These are phyloP conservation scores for Exserohilum rostratum DNA, from an alignment of 2,329 filamentous ascomycete species.

Conservation along the genomic window DNA sequence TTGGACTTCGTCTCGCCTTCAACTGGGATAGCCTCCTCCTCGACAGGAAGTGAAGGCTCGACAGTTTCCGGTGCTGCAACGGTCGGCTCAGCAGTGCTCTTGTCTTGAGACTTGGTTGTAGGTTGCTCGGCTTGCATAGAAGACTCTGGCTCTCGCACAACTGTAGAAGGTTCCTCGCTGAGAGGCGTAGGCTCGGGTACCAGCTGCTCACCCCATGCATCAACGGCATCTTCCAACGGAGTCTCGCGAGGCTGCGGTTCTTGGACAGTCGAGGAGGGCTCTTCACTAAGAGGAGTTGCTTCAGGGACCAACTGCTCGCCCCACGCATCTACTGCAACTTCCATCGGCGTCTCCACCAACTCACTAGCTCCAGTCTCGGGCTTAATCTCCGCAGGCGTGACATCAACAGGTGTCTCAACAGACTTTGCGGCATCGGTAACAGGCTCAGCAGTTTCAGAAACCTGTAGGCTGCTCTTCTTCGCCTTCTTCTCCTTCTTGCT, in stretches of 20 bases:
- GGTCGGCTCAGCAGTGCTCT: background rate
- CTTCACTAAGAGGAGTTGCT: background rate
- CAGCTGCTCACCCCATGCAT: too few relatives aligned
- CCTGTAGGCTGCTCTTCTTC: slow-evolving; percentile 23
- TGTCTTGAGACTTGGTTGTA: background rate
- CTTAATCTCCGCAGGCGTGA: too few relatives aligned
- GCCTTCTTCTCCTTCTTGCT: slow-evolving; percentile 35
- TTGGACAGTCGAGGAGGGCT: background rate
- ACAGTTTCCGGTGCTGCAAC: background rate
- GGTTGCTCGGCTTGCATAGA: background rate
- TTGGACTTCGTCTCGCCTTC: slow-evolving; percentile 36
- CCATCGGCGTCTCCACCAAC: slow-evolving; percentile 1
- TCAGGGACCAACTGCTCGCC: slow-evolving; percentile 9
- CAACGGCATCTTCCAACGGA: background rate
- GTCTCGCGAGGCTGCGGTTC: background rate
- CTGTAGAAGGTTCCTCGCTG: background rate
- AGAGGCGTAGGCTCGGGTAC: too few relatives aligned
- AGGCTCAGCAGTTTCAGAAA: slow-evolving; percentile 9
- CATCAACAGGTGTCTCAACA: too few relatives aligned
- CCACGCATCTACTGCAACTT: slow-evolving; percentile 1
- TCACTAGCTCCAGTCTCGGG: background rate
- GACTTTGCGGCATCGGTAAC: background rate
- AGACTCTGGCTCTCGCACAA: background rate
- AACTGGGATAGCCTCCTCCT: slow-evolving; percentile 8
- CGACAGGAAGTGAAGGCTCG: background rate